phyloP scores from a whole-genome alignment of 305 asterid genomes.

The Stenogyne calaminthoides region DNA sequence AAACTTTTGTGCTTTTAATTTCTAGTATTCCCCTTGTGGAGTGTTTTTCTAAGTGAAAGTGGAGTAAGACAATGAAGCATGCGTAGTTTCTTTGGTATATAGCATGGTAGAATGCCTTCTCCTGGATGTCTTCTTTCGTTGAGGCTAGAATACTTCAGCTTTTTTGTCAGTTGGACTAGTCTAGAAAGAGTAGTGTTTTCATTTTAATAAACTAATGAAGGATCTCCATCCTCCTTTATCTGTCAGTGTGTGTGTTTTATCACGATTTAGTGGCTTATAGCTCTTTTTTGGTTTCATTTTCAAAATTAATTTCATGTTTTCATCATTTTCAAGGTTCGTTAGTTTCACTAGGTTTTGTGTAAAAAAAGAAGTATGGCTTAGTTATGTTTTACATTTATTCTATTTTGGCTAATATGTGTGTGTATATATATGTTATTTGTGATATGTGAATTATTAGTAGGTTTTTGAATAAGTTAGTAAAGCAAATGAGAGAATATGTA shows the following conservation, averaged over 20 bases:
- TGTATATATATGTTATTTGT: background rate
- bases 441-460: background rate
- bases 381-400: background rate
- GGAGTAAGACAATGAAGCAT: background rate
- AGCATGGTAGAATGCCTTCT: constrained; percentile 11
- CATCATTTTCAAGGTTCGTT: background rate
- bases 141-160: background rate
- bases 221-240: background rate
- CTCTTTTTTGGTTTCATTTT: background rate
- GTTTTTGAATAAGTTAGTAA: background rate
- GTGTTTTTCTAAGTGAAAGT: background rate
- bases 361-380: background rate
- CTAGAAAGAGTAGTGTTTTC: background rate
- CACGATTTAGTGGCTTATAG: constrained; percentile 5
- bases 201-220: background rate
- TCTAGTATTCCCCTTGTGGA: constrained; percentile 1
- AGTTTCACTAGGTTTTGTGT: background rate
- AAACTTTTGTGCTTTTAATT: constrained; percentile 1
- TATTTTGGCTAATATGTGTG: too few relatives aligned
- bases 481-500: background rate
- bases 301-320: background rate
- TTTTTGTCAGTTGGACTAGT: background rate
- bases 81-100: constrained; percentile 5
- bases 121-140: background rate
- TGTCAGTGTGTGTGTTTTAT: background rate